A percentile compares a stretch with the other conserved stretches of the same genome.
phyloP scores from a whole-genome alignment of 768 basidiomycete genomes.

The Pisolithus tinctorius region DNA sequence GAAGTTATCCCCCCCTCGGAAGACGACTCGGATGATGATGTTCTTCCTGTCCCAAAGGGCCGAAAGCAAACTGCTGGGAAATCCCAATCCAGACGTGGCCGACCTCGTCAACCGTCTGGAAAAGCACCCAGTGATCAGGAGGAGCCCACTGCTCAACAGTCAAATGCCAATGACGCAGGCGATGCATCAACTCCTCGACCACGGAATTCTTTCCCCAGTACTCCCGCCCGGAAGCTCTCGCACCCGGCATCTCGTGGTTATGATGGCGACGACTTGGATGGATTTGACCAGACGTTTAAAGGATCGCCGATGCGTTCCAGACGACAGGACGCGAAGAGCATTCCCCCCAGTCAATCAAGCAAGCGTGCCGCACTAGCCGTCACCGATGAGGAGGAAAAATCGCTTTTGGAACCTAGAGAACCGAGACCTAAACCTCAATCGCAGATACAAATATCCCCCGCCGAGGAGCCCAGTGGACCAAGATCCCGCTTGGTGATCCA shows the following conservation, averaged over 20 bases:
- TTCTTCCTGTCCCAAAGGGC: conserved; percentile 13
- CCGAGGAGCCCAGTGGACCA: conserved; percentile 57
- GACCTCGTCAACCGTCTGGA: not conserved
- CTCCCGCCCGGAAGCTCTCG: not conserved
- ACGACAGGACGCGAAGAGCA: conserved; percentile 12
- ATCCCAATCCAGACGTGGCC: not conserved
- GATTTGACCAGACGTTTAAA: conserved; percentile 18
- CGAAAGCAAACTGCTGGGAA: conserved; percentile 3
- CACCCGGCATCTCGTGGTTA: conserved; percentile 1
- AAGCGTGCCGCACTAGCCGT: conserved; percentile 7
- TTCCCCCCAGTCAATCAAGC: conserved; percentile 8
- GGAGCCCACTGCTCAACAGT: not conserved
- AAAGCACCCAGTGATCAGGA: conserved; percentile 3
- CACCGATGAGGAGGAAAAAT: conserved; percentile 22
- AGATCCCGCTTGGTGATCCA: conserved; percentile 83
- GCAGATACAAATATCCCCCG: conserved; percentile 25
- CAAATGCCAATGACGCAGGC: conserved; percentile 1
- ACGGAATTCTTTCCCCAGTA: conserved; percentile 7
- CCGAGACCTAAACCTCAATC: conserved; percentile 22
- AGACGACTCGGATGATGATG: conserved; percentile 20
- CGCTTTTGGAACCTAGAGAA: conserved; percentile 20
- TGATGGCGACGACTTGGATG: conserved; percentile 16
- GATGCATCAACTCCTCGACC: conserved; percentile 11
- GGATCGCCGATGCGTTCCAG: conserved; percentile 12
- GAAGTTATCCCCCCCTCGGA: conserved; percentile 15